Evolutionary conservation across 2,329 filamentous ascomycete species (phyloP), one percentile per base, ranked within the genome.

Genomic region (Fusarium sp.): DNA sequence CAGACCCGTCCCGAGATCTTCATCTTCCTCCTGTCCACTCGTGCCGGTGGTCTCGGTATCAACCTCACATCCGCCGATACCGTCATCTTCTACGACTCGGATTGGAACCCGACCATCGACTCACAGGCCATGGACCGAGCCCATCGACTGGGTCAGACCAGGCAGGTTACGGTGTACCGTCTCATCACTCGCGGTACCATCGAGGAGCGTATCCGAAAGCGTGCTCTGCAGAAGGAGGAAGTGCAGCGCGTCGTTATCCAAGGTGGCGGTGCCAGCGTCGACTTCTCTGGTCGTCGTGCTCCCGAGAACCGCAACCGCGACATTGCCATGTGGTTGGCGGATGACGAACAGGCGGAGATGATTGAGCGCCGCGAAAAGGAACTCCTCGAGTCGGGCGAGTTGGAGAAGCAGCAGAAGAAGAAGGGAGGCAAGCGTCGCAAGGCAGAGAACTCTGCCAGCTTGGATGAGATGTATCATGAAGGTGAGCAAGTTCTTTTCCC

Each of bases 401-500:
- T 86, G 20, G 89, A 91, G 45, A 93, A 92, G 84, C 84, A 91
- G 84, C 83, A 87, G 75, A 91, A 91, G 85, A 91, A 90, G 84
- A 91, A 89, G 67, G 89, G 88, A 40, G 84, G 84, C 22, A 86
- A 84, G 73, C 91, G 90, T 81, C 91, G 91, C 82, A 85, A 86
- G 70, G 86, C 85, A 47, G 86, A 86, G 68, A 85, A 82, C 42
- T 83, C 86, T 47, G 89, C 90, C 78, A 96, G 93, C 79, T 85
- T 98, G 83, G 97, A 98, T 82, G 96, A 98, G 81, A 95, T 99
- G 94, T 99, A 99, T 85, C 97, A 99, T 82, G 97, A 99, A 89
- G 97, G 97, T 98, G 83, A 91, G 94, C 85, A 60, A 14, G 6
- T 29, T 56, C 35, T n/a, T 22, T 6, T 10, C 70, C 7, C 20